Evolutionary conservation across 73 alveolate genomes (phyloP).

Genomic region (Durusdinium trenchii): DNA sequence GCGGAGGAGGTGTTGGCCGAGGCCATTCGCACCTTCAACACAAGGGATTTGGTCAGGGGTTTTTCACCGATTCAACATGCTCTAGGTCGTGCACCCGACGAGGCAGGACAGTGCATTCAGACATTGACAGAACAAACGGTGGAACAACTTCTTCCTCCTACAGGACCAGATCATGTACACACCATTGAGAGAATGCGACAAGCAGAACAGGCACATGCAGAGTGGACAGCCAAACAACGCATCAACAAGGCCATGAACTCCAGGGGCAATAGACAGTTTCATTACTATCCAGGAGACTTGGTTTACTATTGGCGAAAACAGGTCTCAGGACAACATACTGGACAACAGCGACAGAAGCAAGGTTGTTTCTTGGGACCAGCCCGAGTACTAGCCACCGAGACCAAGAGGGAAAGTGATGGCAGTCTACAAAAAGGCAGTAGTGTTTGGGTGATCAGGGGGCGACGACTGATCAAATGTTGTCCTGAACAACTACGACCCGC

Average conservation of each 20-base stretch:
- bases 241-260: neutral
- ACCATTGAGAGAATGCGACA: too few species aligned
- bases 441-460: neutral
- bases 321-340: neutral
- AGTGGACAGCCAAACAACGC: neutral
- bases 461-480: neutral
- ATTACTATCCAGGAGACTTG: neutral
- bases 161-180: neutral
- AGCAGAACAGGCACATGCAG: conserved; percentile 4
- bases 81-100: neutral
- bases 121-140: too few species aligned
- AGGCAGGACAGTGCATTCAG: neutral
- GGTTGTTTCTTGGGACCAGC: neutral
- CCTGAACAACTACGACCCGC: neutral
- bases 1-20: neutral
- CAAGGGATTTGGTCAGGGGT: neutral
- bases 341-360: neutral
- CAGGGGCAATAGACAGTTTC: neutral
- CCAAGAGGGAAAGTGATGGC: neutral
- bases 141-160: neutral
- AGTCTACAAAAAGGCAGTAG: neutral
- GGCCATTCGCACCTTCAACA: neutral
- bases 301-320: neutral
- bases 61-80: neutral
- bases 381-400: neutral